Evolutionary conservation across 768 basidiomycete genomes (phyloP).

Genomic region (Pleurotus eryngii): DNA sequence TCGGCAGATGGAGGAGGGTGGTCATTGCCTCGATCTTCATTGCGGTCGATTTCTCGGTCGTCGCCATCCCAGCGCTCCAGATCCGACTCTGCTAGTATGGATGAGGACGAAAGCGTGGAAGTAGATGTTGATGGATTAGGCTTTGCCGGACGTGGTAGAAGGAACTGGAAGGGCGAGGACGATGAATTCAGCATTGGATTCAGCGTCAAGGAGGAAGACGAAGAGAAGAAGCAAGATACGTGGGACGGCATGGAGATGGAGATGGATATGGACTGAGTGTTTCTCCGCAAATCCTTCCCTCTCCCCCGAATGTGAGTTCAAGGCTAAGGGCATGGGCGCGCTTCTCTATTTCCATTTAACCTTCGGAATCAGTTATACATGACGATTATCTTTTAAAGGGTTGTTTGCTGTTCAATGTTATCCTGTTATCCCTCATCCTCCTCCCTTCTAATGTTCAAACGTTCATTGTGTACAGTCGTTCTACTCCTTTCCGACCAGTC

Average conservation of each 20-base stretch:
- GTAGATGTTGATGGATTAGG: slow-evolving; percentile 20
- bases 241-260: slow-evolving; percentile 74
- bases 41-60: slow-evolving; percentile 39
- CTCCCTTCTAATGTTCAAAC: too few relatives aligned
- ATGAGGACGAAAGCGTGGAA: slow-evolving; percentile 27
- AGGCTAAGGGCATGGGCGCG: too few relatives aligned
- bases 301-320: too few relatives aligned
- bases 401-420: too few relatives aligned
- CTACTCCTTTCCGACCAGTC: too few relatives aligned
- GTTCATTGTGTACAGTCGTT: too few relatives aligned
- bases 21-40: slow-evolving; percentile 54
- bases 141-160: slow-evolving; percentile 18
- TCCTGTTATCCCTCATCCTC: too few relatives aligned
- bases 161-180: slow-evolving; percentile 38
- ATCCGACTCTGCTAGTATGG: slow-evolving; percentile 26
- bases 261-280: slow-evolving; percentile 60
- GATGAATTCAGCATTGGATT: slow-evolving; percentile 37
- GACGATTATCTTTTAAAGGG: too few relatives aligned
- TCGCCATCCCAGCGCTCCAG: slow-evolving; percentile 22
- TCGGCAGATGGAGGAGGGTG: slow-evolving; percentile 31
- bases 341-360: too few relatives aligned
- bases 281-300: too few relatives aligned
- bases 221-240: slow-evolving; percentile 32
- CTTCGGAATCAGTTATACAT: too few relatives aligned
- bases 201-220: slow-evolving; percentile 45